Evolutionary conservation across 2,329 filamentous ascomycete genomes (phyloP).

Genomic region (Clarireedia sp.): DNA sequence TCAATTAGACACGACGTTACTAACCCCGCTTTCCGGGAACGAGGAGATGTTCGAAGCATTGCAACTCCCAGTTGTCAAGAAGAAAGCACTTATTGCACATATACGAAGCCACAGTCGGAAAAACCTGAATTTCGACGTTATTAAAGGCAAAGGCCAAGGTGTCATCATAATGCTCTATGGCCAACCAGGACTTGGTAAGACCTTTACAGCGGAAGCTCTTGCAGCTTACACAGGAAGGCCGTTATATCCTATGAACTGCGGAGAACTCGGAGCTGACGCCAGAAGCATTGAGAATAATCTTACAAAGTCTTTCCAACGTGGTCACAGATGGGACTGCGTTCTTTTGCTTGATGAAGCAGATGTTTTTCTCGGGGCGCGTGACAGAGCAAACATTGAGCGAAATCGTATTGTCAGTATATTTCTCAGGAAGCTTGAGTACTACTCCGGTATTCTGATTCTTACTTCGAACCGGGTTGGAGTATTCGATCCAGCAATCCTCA

Average conservation of each 20-base stretch:
- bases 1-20: too few species aligned
- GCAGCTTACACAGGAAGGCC: slow-evolving; percentile 12
- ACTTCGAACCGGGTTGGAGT: slow-evolving; percentile 30
- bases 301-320: slow-evolving; percentile 60
- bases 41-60: too few species aligned
- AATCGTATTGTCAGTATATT: background rate
- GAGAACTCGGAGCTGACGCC: slow-evolving; percentile 12
- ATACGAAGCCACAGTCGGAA: too few species aligned
- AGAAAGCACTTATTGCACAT: too few species aligned
- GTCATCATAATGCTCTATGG: background rate
- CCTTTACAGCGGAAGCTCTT: slow-evolving; percentile 9
- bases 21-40: too few species aligned
- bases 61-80: too few species aligned
- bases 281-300: slow-evolving; percentile 23
- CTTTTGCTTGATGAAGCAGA: slow-evolving; percentile 43
- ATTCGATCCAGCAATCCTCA: slow-evolving; percentile 30
- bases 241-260: slow-evolving; percentile 12
- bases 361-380: slow-evolving; percentile 34
- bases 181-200: background rate
- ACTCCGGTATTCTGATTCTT: slow-evolving; percentile 34
- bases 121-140: background rate
- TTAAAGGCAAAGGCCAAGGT: background rate
- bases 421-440: slow-evolving; percentile 17
- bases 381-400: background rate
- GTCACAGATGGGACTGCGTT: slow-evolving; percentile 64